phyloP scores from a whole-genome alignment of 2,329 filamentous ascomycete species.

The Calonectria montana region DNA sequence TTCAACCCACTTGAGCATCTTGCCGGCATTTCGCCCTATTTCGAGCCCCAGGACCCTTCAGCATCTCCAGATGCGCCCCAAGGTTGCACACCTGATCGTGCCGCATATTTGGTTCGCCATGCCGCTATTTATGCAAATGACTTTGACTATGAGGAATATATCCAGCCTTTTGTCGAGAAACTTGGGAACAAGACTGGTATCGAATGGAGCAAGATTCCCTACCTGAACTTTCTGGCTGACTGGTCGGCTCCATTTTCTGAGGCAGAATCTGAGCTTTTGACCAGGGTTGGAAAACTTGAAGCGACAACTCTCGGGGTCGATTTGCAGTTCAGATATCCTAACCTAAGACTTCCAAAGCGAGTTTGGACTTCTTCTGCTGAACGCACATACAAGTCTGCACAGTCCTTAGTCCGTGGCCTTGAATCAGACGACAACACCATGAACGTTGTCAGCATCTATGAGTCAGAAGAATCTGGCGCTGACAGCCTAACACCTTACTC shows the following conservation, averaged over 20 bases:
- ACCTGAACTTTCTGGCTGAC: constrained; percentile 65
- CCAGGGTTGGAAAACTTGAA: constrained; percentile 70
- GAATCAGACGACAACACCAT: constrained; percentile 65
- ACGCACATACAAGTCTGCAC: constrained; percentile 68
- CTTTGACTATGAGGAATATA: constrained; percentile 67
- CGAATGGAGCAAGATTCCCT: constrained; percentile 67
- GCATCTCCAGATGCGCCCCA: constrained; percentile 52
- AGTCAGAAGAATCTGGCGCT: constrained; percentile 67
- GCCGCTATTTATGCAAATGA: constrained; percentile 71
- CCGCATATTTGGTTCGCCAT: constrained; percentile 68
- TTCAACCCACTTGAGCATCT: constrained; percentile 67
- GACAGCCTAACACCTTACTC: constrained; percentile 73
- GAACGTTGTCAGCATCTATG: constrained; percentile 65
- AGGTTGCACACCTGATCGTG: constrained; percentile 62
- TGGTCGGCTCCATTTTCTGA: constrained; percentile 70
- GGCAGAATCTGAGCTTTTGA: constrained; percentile 69
- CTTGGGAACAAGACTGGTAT: constrained; percentile 65
- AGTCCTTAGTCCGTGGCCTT: constrained; percentile 68
- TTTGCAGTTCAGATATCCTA: constrained; percentile 68
- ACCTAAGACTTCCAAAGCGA: constrained; percentile 62
- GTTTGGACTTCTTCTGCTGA: constrained; percentile 74
- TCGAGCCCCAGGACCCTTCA: constrained; percentile 63
- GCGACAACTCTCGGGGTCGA: constrained; percentile 69
- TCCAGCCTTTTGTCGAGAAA: constrained; percentile 68
- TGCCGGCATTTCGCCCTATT: constrained; percentile 68